Percentiles rank a stretch among this genome's conserved stretches.
These are phyloP conservation scores for Melampsora abietis-canadensis DNA, from an alignment of 1,284 basidiomycete species.

Conservation along the genomic window DNA sequence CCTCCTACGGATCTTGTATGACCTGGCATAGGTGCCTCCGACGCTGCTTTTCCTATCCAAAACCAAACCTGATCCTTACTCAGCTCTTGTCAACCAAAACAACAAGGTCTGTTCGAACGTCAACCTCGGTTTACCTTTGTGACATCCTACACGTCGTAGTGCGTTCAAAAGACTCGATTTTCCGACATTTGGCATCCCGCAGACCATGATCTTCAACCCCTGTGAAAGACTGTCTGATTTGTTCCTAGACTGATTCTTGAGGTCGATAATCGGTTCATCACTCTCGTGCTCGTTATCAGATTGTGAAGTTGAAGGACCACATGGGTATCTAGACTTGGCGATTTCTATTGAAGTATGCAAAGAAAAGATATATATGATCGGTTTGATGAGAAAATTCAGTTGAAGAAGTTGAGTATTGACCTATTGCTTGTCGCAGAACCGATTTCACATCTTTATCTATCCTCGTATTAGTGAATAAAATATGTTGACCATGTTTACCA, in stretches of 20 bases:
- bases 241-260: background rate
- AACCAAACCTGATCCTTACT: background rate
- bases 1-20: constrained; percentile 62
- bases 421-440: constrained; percentile 17
- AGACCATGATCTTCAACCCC: constrained; percentile 79
- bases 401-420: constrained; percentile 1
- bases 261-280: too few species aligned
- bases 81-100: too few species aligned
- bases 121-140: constrained; percentile 74
- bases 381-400: too few species aligned
- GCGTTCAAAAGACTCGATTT: constrained; percentile 92
- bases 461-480: constrained; percentile 38
- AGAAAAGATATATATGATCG: too few species aligned
- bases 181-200: constrained; percentile 98
- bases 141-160: constrained; percentile 79
- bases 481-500: constrained; percentile 10
- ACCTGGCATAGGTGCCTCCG: constrained; percentile 83
- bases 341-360: too few species aligned
- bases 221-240: constrained; percentile 50
- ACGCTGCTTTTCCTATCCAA: constrained; percentile 70
- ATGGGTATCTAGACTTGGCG: too few species aligned
- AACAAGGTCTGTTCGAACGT: too few species aligned
- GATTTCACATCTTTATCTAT: constrained; percentile 31
- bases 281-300: too few species aligned
- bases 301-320: too few species aligned